phyloP scores from a whole-genome alignment of 176 grass and related monocot species.

The Zea luxurians region DNA sequence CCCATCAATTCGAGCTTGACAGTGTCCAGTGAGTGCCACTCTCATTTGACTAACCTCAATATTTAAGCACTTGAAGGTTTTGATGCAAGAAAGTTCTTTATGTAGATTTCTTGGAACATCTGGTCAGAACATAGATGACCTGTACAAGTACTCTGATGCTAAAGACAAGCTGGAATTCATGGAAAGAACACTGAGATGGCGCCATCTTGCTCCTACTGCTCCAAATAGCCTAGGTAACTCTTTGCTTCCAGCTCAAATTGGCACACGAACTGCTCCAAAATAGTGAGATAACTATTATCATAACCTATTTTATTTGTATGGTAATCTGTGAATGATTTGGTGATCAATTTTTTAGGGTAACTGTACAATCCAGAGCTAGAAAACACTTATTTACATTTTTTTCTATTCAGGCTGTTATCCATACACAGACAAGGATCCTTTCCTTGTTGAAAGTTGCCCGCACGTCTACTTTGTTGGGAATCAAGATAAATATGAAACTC shows the following conservation, averaged over 20 bases:
- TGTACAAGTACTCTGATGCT: conserved; percentile 84
- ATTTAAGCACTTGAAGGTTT: conserved; percentile 12
- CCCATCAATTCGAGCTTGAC: conserved; percentile 91
- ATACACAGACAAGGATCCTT: conserved; percentile 96
- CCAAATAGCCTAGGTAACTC: conserved; percentile 88
- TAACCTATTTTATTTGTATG: background rate
- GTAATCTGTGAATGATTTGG: conserved; percentile 3
- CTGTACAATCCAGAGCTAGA: conserved; percentile 1
- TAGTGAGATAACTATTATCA: background rate
- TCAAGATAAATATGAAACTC: conserved; percentile 89
- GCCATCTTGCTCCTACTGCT: conserved; percentile 91
- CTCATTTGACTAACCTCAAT: background rate
- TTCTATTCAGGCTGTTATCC: conserved; percentile 83
- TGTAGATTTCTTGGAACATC: conserved; percentile 91
- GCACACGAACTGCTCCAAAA: conserved; percentile 2
- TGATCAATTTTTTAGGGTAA: conserved; percentile 7
- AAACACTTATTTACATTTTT: conserved; percentile 11
- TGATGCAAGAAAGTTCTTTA: conserved; percentile 27
- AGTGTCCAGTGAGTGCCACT: conserved; percentile 65
- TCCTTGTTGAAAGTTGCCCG: conserved; percentile 85
- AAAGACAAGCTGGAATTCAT: conserved; percentile 84
- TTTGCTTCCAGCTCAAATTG: conserved; percentile 4
- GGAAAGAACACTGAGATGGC: conserved; percentile 93
- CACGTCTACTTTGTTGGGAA: conserved; percentile 95
- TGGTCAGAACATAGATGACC: conserved; percentile 93